Evolutionary conservation across 306 rosid species (phyloP).

Genomic region (Quercus robur): DNA sequence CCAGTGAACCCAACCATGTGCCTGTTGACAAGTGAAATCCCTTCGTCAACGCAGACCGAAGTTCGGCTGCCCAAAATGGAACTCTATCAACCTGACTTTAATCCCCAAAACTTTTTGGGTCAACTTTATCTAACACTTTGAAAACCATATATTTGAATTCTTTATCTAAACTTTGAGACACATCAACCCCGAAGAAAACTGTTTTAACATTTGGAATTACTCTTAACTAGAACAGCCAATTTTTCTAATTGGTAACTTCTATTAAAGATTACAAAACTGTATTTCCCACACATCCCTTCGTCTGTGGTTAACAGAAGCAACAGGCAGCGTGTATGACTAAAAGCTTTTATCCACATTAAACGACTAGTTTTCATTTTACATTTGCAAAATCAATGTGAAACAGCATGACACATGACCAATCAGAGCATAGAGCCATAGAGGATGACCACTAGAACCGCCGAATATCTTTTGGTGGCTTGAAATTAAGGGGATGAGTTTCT

Average conservation of each 20-base stretch:
- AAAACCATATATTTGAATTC: too few species aligned
- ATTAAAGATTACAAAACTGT: neutral
- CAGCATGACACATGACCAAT: neutral
- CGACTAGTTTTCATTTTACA: neutral
- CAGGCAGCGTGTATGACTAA: neutral
- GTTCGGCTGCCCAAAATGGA: neutral
- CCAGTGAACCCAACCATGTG: too few species aligned
- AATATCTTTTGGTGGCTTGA: conserved; percentile 86
- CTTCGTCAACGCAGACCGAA: neutral
- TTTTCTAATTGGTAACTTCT: neutral
- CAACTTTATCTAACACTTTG: too few species aligned
- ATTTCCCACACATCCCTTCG: neutral
- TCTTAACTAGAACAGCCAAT: neutral
- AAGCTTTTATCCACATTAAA: neutral
- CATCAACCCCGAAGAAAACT: neutral
- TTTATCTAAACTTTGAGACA: too few species aligned
- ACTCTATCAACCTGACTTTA: too few species aligned
- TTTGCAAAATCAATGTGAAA: neutral
- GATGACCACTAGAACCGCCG: conserved; percentile 57
- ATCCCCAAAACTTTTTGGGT: too few species aligned
- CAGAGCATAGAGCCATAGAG: neutral
- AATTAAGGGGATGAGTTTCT: conserved; percentile 88
- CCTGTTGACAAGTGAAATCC: neutral
- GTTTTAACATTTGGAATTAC: neutral
- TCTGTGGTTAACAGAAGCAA: neutral